Evolutionary conservation across 163 green algal genomes (phyloP).

Genomic region (Chlamydomonas reinhardtii): DNA sequence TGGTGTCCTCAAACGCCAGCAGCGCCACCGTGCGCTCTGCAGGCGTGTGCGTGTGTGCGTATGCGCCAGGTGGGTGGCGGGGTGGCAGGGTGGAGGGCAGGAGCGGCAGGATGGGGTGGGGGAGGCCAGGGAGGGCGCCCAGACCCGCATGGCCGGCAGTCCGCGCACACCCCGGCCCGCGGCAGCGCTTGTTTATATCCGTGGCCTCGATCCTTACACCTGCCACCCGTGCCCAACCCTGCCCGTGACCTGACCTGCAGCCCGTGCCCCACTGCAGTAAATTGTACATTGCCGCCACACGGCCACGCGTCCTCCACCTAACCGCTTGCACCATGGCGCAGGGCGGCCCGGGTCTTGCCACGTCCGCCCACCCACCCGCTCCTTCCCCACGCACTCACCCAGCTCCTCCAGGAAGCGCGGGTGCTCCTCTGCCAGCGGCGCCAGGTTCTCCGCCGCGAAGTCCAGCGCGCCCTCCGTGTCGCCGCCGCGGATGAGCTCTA

Average conservation of each 20-base stretch:
- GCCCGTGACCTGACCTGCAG: no score
- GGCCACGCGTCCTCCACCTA: no score
- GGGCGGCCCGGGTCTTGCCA: no score
- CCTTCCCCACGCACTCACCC: slow-evolving; percentile 61
- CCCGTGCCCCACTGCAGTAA: no score
- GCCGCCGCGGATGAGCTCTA: slow-evolving; percentile 91
- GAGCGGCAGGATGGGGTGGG: background rate
- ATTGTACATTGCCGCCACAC: no score
- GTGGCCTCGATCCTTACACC: no score
- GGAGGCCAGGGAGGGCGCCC: background rate
- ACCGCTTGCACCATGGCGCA: no score
- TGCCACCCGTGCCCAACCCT: no score
- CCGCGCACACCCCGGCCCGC: no score
- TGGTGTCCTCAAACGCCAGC: slow-evolving; percentile 92
- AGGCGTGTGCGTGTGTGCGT: background rate
- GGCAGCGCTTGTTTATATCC: no score
- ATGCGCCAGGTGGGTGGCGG: background rate
- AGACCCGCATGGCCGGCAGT: no score
- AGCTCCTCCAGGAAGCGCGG: slow-evolving; percentile 86
- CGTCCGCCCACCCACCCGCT: no score
- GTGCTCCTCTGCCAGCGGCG: slow-evolving; percentile 92
- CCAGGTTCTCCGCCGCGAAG: slow-evolving; percentile 91
- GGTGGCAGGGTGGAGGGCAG: background rate
- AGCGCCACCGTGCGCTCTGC: slow-evolving; percentile 94
- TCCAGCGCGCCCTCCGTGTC: slow-evolving; percentile 85